phyloP scores from a whole-genome alignment of 192 early-diverging fungal genomes.

The Podila horticola region DNA sequence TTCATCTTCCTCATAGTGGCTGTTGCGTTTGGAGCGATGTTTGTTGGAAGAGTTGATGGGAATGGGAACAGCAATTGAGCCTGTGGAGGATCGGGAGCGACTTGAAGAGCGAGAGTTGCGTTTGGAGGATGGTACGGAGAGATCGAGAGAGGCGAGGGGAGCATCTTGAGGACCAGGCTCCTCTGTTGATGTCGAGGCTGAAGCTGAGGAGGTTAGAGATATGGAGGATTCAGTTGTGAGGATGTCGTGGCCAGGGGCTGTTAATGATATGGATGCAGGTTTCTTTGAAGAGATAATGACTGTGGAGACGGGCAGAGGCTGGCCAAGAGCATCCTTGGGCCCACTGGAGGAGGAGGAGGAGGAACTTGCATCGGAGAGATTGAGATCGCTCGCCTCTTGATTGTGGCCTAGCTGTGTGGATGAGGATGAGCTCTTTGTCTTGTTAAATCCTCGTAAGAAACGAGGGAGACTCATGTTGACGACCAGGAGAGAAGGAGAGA shows the following conservation, averaged over 20 bases:
- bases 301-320: slow-evolving; percentile 28
- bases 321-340: slow-evolving; percentile 35
- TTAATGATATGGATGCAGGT: neutral
- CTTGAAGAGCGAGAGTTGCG: no score
- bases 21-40: neutral
- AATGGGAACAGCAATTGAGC: neutral
- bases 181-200: no score
- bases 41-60: neutral
- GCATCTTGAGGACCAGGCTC: no score
- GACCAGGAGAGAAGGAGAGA: neutral
- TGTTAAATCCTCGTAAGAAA: slow-evolving; percentile 35
- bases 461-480: slow-evolving; percentile 32
- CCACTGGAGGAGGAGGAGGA: slow-evolving; percentile 15
- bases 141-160: no score
- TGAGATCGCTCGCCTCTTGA: neutral
- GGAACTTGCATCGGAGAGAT: slow-evolving; percentile 22
- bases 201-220: no score
- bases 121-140: no score
- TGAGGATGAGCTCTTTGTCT: slow-evolving; percentile 5
- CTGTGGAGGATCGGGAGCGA: neutral
- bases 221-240: neutral
- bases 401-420: neutral
- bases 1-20: neutral
- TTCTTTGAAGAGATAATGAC: slow-evolving; percentile 1
- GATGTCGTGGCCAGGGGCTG: neutral